phyloP scores from a whole-genome alignment of 352 stramenopile genomes.

The Phytophthora megakarya region DNA sequence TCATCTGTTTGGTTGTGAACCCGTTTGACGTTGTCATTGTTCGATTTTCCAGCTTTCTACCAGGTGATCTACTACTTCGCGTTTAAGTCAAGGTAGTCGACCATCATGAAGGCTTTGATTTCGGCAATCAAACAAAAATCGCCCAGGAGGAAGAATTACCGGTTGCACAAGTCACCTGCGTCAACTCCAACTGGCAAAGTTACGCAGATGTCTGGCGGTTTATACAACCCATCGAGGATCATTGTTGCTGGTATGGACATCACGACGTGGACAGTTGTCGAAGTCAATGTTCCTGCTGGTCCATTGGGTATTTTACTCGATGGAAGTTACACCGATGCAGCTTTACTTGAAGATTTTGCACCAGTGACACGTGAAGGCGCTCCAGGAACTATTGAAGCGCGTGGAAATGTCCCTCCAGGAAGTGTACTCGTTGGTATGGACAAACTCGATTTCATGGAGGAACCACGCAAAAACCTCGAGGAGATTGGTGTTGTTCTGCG shows the following conservation, averaged over 20 bases:
- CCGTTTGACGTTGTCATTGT: constrained; percentile 9
- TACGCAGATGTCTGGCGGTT: constrained; percentile 8
- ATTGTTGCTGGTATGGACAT: constrained; percentile 37
- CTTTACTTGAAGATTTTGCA: constrained; percentile 74
- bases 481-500: constrained; percentile 67
- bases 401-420: constrained; percentile 43
- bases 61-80: constrained; percentile 3
- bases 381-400: constrained; percentile 50
- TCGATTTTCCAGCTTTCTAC: constrained; percentile 15
- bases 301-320: constrained; percentile 77
- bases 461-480: constrained; percentile 47
- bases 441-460: constrained; percentile 56
- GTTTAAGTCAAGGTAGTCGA: neutral
- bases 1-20: neutral
- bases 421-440: constrained; percentile 66
- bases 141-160: neutral
- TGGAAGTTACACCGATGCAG: constrained; percentile 35
- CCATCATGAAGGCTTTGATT: constrained; percentile 33
- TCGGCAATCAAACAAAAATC: constrained; percentile 21
- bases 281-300: constrained; percentile 56
- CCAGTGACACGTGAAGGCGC: constrained; percentile 46
- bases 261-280: constrained; percentile 28
- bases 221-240: constrained; percentile 29
- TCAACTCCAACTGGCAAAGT: constrained; percentile 20
- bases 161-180: constrained; percentile 16